Evolutionary conservation across 2,329 filamentous ascomycete species (phyloP).

Genomic region (Orbilia oligospora): DNA sequence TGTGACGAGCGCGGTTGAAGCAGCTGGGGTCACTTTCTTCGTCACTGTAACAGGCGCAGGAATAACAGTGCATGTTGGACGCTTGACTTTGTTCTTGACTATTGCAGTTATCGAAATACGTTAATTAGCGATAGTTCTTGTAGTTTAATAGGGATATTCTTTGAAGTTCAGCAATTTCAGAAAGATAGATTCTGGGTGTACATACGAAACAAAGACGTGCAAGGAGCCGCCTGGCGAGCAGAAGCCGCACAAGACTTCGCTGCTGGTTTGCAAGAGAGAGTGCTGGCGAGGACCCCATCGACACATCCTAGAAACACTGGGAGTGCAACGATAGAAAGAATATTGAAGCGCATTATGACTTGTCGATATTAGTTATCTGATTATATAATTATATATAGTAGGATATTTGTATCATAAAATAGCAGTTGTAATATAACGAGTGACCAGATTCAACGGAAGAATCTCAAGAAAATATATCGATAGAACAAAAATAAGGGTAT

Average conservation of each 20-base stretch:
- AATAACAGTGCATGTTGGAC: slow-evolving; percentile 42
- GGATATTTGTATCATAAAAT: too few relatives aligned
- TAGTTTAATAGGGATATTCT: too few relatives aligned
- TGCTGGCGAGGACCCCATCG: not conserved
- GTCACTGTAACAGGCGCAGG: slow-evolving; percentile 25
- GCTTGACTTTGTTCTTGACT: slow-evolving; percentile 40
- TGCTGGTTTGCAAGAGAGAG: slow-evolving; percentile 34
- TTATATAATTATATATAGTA: not conserved
- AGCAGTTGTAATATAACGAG: too few relatives aligned
- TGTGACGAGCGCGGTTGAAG: slow-evolving; percentile 14
- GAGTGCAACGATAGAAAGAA: slow-evolving; percentile 3
- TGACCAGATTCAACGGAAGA: not conserved
- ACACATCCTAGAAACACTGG: slow-evolving; percentile 21
- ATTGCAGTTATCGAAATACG: not conserved
- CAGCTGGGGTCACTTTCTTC: slow-evolving; percentile 33
- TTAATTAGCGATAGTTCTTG: not conserved
- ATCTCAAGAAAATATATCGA: not conserved
- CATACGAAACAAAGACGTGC: slow-evolving; percentile 46
- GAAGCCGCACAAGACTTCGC: slow-evolving; percentile 32
- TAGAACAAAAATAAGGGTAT: too few relatives aligned
- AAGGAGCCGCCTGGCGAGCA: slow-evolving; percentile 20
- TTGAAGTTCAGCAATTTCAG: too few relatives aligned
- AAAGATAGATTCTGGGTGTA: not conserved
- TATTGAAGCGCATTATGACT: slow-evolving; percentile 30
- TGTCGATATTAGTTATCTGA: not conserved